Conservation (phyloP, 371 early-diverging fungal species). For the Saksenaea oblongispora region DNA sequence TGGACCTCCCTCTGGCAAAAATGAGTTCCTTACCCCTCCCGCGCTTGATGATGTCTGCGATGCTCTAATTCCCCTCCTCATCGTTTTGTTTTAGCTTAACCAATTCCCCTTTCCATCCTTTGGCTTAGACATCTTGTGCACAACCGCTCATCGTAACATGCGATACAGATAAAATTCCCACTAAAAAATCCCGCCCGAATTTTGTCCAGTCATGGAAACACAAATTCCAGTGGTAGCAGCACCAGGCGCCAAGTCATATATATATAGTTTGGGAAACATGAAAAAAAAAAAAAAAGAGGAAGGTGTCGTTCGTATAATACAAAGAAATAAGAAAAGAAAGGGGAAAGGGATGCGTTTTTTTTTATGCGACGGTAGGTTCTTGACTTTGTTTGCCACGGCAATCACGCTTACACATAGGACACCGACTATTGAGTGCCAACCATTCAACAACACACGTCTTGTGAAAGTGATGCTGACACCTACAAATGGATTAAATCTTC, state of each 20-base stretch:
- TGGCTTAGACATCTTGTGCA: too few species aligned
- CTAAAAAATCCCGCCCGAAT: too few species aligned
- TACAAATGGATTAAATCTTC: too few species aligned
- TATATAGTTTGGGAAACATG: background rate
- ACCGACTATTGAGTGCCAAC: constrained; percentile 33
- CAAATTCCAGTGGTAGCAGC: background rate
- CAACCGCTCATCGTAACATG: too few species aligned
- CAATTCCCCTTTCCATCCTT: too few species aligned
- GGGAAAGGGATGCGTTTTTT: background rate
- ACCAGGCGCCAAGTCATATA: background rate
- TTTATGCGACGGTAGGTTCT: background rate
- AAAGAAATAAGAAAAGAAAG: background rate
- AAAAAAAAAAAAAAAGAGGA: background rate
- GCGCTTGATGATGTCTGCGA: too few species aligned
- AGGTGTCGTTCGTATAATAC: background rate
- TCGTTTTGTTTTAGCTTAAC: too few species aligned
- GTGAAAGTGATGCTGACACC: constrained; percentile 46
- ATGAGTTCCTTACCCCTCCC: too few species aligned
- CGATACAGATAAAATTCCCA: too few species aligned
- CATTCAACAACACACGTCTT: constrained; percentile 35
- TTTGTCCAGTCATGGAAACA: too few species aligned
- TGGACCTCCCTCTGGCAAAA: too few species aligned
- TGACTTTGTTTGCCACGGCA: constrained; percentile 20
- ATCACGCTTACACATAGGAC: constrained; percentile 40
- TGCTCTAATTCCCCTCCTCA: too few species aligned